phyloP scores from a whole-genome alignment of 2,329 filamentous ascomycete species.

The Seiridium cupressi region DNA sequence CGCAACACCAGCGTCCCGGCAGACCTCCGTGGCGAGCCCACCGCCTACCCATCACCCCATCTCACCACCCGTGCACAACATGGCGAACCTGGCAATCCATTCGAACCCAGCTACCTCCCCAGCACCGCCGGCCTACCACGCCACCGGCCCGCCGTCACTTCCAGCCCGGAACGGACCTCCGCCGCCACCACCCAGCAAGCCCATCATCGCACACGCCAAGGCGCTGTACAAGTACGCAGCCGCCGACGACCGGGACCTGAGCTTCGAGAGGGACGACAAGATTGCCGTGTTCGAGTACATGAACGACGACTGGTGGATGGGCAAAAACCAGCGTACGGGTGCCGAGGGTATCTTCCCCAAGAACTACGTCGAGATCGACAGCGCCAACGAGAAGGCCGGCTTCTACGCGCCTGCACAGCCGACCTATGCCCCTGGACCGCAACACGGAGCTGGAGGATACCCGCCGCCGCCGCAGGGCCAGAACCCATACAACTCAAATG shows the following conservation, averaged over 20 bases:
- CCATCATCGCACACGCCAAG: conserved; percentile 69
- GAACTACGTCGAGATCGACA: conserved; percentile 77
- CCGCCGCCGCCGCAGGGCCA: conserved; percentile 42
- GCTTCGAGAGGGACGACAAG: conserved; percentile 76
- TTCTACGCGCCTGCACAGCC: conserved; percentile 19
- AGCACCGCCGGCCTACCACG: conserved; percentile 50
- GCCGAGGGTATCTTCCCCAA: conserved; percentile 93
- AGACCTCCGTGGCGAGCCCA: conserved; percentile 29
- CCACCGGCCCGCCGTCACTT: conserved; percentile 37
- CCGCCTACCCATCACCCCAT: conserved; percentile 13
- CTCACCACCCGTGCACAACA: conserved; percentile 32
- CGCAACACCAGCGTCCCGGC: conserved; percentile 36
- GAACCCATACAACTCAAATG: conserved; percentile 66
- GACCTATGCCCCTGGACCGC: conserved; percentile 17
- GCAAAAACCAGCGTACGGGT: conserved; percentile 78
- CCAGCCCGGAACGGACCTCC: conserved; percentile 33
- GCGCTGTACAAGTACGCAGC: conserved; percentile 84
- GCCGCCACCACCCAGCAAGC: conserved; percentile 44
- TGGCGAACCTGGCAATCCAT: conserved; percentile 40
- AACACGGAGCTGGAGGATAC: conserved; percentile 29
- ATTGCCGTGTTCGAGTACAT: conserved; percentile 86
- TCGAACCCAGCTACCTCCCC: conserved; percentile 30
- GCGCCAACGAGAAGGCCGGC: conserved; percentile 49
- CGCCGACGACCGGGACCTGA: conserved; percentile 77
- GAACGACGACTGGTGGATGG: conserved; percentile 97